Percentiles rank a stretch among this genome's conserved stretches.
These are phyloP conservation scores for Glaciozyma martinii DNA, from an alignment of 768 basidiomycete species.

Conservation along the genomic window DNA sequence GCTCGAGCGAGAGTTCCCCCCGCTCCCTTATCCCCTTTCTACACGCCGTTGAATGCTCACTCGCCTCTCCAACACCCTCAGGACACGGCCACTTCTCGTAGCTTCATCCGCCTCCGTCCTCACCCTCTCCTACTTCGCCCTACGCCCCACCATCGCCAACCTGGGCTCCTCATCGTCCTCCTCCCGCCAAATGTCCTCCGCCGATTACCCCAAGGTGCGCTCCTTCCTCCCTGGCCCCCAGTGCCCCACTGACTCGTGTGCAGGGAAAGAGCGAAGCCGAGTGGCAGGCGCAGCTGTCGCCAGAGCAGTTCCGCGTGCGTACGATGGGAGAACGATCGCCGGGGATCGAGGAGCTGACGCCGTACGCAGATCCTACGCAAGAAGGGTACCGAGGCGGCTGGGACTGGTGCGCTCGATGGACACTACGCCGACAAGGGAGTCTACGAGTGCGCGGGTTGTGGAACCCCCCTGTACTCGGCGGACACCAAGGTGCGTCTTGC, in stretches of 20 bases:
- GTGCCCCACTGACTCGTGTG: not conserved
- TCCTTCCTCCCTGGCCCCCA: no score
- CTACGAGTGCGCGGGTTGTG: slow-evolving; percentile 22
- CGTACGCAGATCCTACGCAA: slow-evolving; percentile 26
- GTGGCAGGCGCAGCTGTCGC: slow-evolving; percentile 26
- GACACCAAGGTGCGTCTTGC: slow-evolving; percentile 26
- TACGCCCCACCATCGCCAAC: not conserved
- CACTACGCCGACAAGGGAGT: slow-evolving; percentile 27
- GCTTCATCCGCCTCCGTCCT: not conserved
- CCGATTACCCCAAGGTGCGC: not conserved
- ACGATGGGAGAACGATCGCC: not conserved
- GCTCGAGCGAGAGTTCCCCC: no score
- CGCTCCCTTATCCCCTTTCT: not conserved
- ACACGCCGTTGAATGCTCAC: slow-evolving; percentile 1
- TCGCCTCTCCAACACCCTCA: slow-evolving; percentile 3
- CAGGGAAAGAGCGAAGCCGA: slow-evolving; percentile 20
- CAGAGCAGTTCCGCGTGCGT: slow-evolving; percentile 32
- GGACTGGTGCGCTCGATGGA: slow-evolving; percentile 32
- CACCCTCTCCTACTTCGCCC: not conserved
- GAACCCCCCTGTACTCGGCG: slow-evolving; percentile 32
- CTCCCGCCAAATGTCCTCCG: not conserved
- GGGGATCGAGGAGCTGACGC: not conserved
- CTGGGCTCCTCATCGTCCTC: not conserved
- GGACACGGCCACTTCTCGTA: not conserved
- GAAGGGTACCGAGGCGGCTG: slow-evolving; percentile 31